Conservation (phyloP, 495 filamentous ascomycete genomes). For the Penicillium pancosmium region DNA sequence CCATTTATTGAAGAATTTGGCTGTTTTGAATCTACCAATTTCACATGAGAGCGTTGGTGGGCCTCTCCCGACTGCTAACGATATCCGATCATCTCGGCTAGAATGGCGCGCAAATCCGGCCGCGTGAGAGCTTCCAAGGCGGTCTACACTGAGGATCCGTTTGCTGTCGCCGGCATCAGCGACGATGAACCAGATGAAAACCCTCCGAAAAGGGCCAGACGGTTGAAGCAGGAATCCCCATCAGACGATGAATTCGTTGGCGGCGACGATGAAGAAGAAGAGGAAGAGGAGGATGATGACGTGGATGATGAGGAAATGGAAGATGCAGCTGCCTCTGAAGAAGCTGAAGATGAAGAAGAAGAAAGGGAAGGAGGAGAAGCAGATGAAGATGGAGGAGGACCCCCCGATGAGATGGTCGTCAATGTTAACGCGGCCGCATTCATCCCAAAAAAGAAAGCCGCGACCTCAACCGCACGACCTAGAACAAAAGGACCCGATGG, state of each 20-base stretch:
- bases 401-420: conserved; percentile 7
- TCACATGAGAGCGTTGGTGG: not conserved
- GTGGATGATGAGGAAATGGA: conserved; percentile 21
- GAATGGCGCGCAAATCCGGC: conserved; percentile 44
- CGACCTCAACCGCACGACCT: no score
- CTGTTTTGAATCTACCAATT: not conserved
- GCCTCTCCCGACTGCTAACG: not conserved
- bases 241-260: conserved; percentile 37
- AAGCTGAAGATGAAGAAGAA: conserved; percentile 17
- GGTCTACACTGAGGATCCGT: conserved; percentile 42
- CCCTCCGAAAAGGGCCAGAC: conserved; percentile 24
- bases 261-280: conserved; percentile 16
- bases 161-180: conserved; percentile 34
- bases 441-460: not conserved
- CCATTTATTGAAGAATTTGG: not conserved
- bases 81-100: not conserved
- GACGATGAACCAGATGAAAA: conserved; percentile 22
- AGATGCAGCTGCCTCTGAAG: conserved; percentile 19
- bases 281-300: conserved; percentile 7
- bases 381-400: conserved; percentile 13
- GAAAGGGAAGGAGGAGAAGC: conserved; percentile 11
- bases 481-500: conserved; percentile 28
- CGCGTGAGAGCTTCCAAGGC: conserved; percentile 35
- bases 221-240: conserved; percentile 18
- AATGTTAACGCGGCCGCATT: not conserved